phyloP scores from a whole-genome alignment of 306 rosid genomes.

The Parietaria judaica region DNA sequence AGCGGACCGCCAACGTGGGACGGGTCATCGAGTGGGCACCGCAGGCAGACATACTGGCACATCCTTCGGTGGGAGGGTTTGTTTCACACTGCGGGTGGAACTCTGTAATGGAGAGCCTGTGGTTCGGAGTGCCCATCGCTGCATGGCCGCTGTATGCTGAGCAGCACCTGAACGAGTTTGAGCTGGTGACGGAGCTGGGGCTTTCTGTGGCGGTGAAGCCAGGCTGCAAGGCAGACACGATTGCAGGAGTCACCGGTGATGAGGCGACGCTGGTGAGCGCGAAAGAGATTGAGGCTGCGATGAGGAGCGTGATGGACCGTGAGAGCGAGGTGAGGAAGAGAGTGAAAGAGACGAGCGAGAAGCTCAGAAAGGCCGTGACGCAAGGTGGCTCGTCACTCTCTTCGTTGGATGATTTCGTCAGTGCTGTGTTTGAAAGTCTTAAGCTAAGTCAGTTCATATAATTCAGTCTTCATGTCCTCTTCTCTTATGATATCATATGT shows the following conservation, averaged over 20 bases:
- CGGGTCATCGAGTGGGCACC: constrained; percentile 58
- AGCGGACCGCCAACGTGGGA: constrained; percentile 41
- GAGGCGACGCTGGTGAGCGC: constrained; percentile 30
- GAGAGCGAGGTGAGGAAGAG: constrained; percentile 28
- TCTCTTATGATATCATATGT: too few relatives aligned
- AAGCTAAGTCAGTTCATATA: too few relatives aligned
- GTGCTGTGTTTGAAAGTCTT: constrained; percentile 2
- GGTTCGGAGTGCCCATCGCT: constrained; percentile 60
- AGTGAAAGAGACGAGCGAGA: constrained; percentile 30
- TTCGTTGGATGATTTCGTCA: neutral
- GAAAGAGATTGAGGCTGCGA: constrained; percentile 39
- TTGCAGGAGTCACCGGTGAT: constrained; percentile 36
- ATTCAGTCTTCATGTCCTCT: too few relatives aligned
- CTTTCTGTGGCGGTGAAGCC: constrained; percentile 37
- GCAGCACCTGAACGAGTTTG: constrained; percentile 39
- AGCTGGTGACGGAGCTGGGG: constrained; percentile 45
- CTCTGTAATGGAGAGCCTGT: constrained; percentile 57
- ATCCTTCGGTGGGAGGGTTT: constrained; percentile 45
- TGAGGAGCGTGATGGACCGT: constrained; percentile 29
- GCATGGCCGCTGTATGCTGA: constrained; percentile 70
- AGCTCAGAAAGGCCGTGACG: constrained; percentile 28
- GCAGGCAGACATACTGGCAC: constrained; percentile 42
- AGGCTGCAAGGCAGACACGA: constrained; percentile 23
- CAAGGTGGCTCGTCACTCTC: constrained; percentile 34
- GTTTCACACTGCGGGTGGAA: constrained; percentile 74